Percentiles rank a stretch among this genome's conserved stretches.
Conservation (phyloP, 164 flowering plant genomes). For the Chimonanthus praecox region DNA sequence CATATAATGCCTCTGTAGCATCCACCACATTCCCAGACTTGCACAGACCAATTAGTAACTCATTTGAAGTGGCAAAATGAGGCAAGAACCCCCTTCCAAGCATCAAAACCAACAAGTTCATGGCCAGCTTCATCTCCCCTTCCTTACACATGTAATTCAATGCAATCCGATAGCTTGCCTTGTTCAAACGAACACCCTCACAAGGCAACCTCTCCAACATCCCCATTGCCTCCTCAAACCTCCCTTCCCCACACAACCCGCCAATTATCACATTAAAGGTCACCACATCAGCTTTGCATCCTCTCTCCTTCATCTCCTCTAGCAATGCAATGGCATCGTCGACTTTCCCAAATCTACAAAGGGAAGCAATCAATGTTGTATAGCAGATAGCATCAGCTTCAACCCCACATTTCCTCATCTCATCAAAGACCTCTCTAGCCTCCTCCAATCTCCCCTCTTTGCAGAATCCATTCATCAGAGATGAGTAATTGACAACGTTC, state of each 20-base stretch:
- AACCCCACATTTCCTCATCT: conserved; percentile 55
- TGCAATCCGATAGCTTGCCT: conserved; percentile 76
- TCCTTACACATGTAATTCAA: conserved; percentile 55
- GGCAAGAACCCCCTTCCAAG: conserved; percentile 64
- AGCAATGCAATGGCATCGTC: conserved; percentile 65
- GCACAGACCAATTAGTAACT: conserved; percentile 53
- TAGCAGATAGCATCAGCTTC: conserved; percentile 61
- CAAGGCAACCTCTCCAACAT: conserved; percentile 65
- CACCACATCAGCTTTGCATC: conserved; percentile 56
- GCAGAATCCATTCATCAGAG: conserved; percentile 74
- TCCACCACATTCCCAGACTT: conserved; percentile 48
- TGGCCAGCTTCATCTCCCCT: conserved; percentile 46
- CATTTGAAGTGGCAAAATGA: conserved; percentile 78
- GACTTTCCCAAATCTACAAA: conserved; percentile 45
- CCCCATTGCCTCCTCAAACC: conserved; percentile 56
- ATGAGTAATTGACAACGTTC: conserved; percentile 60
- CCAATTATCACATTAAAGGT: conserved; percentile 64
- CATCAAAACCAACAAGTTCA: conserved; percentile 54
- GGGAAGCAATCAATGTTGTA: conserved; percentile 56
- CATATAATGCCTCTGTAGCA: conserved; percentile 42
- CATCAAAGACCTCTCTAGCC: conserved; percentile 48
- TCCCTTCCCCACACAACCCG: conserved; percentile 60
- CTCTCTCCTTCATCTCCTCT: conserved; percentile 58
- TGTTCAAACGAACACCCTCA: conserved; percentile 62
- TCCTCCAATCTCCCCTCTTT: conserved; percentile 64